These are phyloP conservation scores for Pichia thaimueangensis DNA, from an alignment of 805 yeast species.

Conservation along the genomic window DNA sequence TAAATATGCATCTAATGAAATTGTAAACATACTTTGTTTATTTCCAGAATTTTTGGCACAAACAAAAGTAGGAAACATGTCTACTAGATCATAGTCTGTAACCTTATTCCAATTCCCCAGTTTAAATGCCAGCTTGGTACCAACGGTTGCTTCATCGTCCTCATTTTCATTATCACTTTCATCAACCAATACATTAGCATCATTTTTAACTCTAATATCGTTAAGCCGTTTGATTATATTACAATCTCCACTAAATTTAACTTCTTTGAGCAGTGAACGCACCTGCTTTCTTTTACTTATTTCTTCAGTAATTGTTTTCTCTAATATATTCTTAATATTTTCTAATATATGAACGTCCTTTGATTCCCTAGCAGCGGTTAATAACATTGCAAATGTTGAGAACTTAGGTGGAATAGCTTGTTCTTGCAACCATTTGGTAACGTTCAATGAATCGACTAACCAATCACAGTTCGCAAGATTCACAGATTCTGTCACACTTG, in stretches of 20 bases:
- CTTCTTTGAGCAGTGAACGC: conserved; percentile 19
- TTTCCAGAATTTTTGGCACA: conserved; percentile 26
- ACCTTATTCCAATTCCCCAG: conserved; percentile 31
- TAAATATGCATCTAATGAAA: conserved; percentile 30
- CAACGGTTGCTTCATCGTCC: conserved; percentile 6
- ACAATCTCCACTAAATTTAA: neutral
- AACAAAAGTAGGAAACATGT: conserved; percentile 51
- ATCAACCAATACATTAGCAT: neutral
- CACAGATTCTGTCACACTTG: conserved; percentile 48
- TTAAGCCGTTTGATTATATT: neutral
- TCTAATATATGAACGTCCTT: conserved; percentile 34
- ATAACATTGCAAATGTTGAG: conserved; percentile 42
- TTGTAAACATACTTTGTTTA: conserved; percentile 26
- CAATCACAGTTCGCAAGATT: conserved; percentile 53
- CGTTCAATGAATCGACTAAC: conserved; percentile 44
- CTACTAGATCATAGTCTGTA: conserved; percentile 47
- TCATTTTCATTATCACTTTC: neutral
- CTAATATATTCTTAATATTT: conserved; percentile 31
- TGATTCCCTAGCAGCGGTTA: conserved; percentile 39
- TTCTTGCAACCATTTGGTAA: conserved; percentile 43
- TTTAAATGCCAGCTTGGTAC: conserved; percentile 12
- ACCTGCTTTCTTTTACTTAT: conserved; percentile 35
- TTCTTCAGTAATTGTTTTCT: conserved; percentile 36
- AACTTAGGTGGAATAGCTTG: conserved; percentile 48
- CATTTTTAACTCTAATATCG: neutral